Conservation (phyloP, 371 early-diverging fungal genomes). For the Mucor saturninus region DNA sequence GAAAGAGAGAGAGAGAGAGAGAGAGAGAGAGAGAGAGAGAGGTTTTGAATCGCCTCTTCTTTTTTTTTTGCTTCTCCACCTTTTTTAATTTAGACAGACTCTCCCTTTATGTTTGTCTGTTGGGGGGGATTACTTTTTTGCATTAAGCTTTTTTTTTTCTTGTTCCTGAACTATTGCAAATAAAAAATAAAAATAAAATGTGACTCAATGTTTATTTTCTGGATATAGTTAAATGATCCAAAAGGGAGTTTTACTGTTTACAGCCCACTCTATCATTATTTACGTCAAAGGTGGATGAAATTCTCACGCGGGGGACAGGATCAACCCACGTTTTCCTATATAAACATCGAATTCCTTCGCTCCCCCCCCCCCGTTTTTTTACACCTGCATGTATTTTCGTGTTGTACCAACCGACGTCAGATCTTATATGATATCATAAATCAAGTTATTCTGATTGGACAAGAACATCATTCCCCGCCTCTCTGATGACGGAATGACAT, state of each 20-base stretch:
- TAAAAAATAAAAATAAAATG: not conserved
- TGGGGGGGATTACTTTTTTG: not conserved
- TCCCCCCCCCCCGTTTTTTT: no score
- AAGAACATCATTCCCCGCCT: not conserved
- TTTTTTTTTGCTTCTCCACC: not conserved
- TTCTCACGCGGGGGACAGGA: not conserved
- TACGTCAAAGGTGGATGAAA: not conserved
- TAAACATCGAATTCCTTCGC: not conserved
- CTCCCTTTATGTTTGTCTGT: no score
- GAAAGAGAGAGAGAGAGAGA: no score
- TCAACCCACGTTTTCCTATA: no score
- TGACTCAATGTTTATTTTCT: not conserved
- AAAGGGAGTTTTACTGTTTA: not conserved
- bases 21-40: no score
- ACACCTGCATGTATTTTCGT: not conserved
- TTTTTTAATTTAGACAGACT: not conserved
- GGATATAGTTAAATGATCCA: not conserved
- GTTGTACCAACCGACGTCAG: constrained; percentile 1
- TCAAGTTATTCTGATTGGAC: not conserved
- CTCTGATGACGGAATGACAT: no score
- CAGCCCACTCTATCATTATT: not conserved
- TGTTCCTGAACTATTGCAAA: not conserved
- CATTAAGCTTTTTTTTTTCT: not conserved
- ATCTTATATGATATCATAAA: not conserved
- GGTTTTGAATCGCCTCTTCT: constrained; percentile 1